phyloP scores from a whole-genome alignment of 768 basidiomycete species.

The Collybia sordida region DNA sequence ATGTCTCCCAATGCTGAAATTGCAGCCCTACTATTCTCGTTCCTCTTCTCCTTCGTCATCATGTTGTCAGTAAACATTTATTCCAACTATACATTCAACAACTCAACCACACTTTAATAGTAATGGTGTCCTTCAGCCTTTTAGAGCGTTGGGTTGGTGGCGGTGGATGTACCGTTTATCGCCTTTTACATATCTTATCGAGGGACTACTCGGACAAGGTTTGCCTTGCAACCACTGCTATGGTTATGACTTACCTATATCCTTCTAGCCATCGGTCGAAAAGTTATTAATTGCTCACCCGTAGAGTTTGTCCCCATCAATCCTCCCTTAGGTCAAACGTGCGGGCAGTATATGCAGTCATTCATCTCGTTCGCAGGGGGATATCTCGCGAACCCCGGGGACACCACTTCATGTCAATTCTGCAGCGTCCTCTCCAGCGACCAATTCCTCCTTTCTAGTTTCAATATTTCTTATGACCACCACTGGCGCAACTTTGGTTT shows the following conservation, averaged over 20 bases:
- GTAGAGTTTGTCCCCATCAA: slow-evolving; percentile 53
- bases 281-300: slow-evolving; percentile 45
- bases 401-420: slow-evolving; percentile 52
- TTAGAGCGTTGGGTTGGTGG: slow-evolving; percentile 61
- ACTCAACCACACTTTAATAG: slow-evolving; percentile 19
- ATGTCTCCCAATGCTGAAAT: slow-evolving; percentile 57
- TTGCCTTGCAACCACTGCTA: slow-evolving; percentile 18
- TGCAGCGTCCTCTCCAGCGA: slow-evolving; percentile 64
- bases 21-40: slow-evolving; percentile 50
- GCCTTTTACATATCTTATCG: slow-evolving; percentile 58
- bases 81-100: background rate
- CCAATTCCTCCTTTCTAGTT: slow-evolving; percentile 45
- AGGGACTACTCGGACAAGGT: slow-evolving; percentile 41
- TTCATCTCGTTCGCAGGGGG: slow-evolving; percentile 55
- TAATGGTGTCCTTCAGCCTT: slow-evolving; percentile 66
- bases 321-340: slow-evolving; percentile 54
- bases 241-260: slow-evolving; percentile 30
- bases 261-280: slow-evolving; percentile 39
- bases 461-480: slow-evolving; percentile 57
- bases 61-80: slow-evolving; percentile 40
- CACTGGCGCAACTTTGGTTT: slow-evolving; percentile 58
- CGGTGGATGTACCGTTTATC: slow-evolving; percentile 59
- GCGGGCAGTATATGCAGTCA: slow-evolving; percentile 46
- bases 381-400: slow-evolving; percentile 54
- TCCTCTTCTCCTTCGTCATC: slow-evolving; percentile 56